Conservation (phyloP, 805 yeast genomes). For the Scheffersomyces ergatensis region DNA sequence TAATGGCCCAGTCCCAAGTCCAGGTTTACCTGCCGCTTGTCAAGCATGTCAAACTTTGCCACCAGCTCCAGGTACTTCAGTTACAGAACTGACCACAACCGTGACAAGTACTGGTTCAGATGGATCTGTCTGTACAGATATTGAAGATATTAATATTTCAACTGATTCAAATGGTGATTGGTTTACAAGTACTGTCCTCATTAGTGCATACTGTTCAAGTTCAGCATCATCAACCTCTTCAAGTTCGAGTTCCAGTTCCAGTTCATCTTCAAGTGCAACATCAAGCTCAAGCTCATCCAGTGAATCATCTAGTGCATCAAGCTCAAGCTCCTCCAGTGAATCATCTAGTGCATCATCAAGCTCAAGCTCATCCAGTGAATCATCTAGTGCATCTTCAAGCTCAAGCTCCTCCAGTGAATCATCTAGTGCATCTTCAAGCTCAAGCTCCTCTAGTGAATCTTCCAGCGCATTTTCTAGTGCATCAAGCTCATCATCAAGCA, state of each 20-base stretch:
- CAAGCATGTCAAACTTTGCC: background rate
- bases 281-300: background rate
- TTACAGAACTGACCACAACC: background rate
- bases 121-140: background rate
- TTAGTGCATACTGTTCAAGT: background rate
- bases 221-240: too few species aligned
- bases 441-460: too few species aligned
- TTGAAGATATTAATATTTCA: background rate
- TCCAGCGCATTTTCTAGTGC: too few species aligned
- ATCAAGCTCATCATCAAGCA: too few species aligned
- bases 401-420: too few species aligned
- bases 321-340: too few species aligned
- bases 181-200: background rate
- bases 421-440: too few species aligned
- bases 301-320: too few species aligned
- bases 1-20: slow-evolving; percentile 15
- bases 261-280: background rate
- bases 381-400: too few species aligned
- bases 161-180: background rate
- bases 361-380: too few species aligned
- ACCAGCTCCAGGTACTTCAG: background rate
- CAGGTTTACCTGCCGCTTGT: slow-evolving; percentile 12
- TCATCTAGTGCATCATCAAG: too few species aligned
- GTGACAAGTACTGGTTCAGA: background rate
- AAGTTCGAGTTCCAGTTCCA: background rate